phyloP scores from a whole-genome alignment of 306 rosid species.

The Castanea mollissima region DNA sequence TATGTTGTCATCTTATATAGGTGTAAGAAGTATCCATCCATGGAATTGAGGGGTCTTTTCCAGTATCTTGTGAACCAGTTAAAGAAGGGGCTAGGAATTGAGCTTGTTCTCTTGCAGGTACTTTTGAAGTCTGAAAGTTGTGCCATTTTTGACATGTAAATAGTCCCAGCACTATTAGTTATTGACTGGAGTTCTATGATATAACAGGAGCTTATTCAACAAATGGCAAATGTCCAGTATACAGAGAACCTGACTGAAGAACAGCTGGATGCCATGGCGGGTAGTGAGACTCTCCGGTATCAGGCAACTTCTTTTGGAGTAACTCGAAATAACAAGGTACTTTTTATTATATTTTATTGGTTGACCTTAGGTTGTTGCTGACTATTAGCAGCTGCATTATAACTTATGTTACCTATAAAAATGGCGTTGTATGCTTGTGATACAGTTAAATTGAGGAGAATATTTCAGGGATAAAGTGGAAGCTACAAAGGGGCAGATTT shows the following conservation, averaged over 20 bases:
- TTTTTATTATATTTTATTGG: not conserved
- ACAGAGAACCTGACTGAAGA: conserved; percentile 96
- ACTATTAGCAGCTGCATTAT: not conserved
- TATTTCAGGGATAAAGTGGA: not conserved
- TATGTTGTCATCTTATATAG: conserved; percentile 34
- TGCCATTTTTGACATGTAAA: not conserved
- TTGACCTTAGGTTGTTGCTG: not conserved
- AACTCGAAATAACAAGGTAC: conserved; percentile 91
- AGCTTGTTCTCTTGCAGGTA: conserved; percentile 95
- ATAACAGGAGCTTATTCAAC: conserved; percentile 92
- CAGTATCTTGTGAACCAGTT: conserved; percentile 97
- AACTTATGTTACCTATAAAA: not conserved
- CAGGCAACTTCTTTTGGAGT: conserved; percentile 95
- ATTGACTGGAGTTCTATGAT: conserved; percentile 22
- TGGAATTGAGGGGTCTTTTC: conserved; percentile 97
- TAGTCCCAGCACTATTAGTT: conserved; percentile 8
- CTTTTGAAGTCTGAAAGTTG: conserved; percentile 4
- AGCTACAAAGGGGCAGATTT: not conserved
- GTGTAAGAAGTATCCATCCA: conserved; percentile 98
- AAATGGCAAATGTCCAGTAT: conserved; percentile 99
- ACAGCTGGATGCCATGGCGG: conserved; percentile 98
- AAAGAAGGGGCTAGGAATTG: conserved; percentile 92
- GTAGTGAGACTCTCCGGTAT: conserved; percentile 93
- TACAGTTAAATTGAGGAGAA: not conserved
- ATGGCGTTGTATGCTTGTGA: not conserved